Base-by-base conservation (phyloP, 768 basidiomycete species). In the Rhizopogon vulgaris region DNA sequence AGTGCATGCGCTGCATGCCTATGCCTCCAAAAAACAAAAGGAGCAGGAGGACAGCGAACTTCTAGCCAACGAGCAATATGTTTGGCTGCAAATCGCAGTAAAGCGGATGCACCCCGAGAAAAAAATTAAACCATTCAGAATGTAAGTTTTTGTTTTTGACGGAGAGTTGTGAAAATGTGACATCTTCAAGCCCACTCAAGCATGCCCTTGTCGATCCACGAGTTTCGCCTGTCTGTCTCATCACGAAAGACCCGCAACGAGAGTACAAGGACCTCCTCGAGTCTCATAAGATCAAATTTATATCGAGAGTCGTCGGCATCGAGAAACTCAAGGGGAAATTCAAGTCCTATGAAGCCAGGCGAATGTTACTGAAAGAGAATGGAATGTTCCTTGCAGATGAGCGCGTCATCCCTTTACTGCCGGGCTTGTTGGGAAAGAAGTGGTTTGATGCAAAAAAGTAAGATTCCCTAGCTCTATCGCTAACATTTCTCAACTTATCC, bases 391-490 rank as follows among this genome's bases (percentile, higher is more conserved):
- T 98, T 46, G 93, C 92, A 14, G 96, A 99, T 69, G 92, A 96
- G 55, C 76, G 93, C 27, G 76, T 99, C 39, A 73, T 95, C 36
- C 87, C 88, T n/a, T 70, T 92, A 49, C 78, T 98, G 51, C 95
- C 95, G 1, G 82, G 81, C 54, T 71, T 97, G 42, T 75, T 98
- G 3, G 96, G 96, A 6, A 84, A 82, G 48, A 87, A 86, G 60
- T 98, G 91, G 80, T 93, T 97, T 60, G 80, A 90, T 28, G 91
- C 94, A 1, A 98, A 98, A 73, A 98, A 97, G 94, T 96, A 59
- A 57, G 89, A 34, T 46, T 63, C 25, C 10, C 51, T 56, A 5
- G 32, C 11, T 24, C 14, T 36, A 15, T 38, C 30, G 53, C 4
- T 45, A 34, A 10, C n/a, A 56, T 57, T 15, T 40, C 25, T 41